Conservation (phyloP, 352 stramenopile species). For the Thraustochytrium aureum region DNA sequence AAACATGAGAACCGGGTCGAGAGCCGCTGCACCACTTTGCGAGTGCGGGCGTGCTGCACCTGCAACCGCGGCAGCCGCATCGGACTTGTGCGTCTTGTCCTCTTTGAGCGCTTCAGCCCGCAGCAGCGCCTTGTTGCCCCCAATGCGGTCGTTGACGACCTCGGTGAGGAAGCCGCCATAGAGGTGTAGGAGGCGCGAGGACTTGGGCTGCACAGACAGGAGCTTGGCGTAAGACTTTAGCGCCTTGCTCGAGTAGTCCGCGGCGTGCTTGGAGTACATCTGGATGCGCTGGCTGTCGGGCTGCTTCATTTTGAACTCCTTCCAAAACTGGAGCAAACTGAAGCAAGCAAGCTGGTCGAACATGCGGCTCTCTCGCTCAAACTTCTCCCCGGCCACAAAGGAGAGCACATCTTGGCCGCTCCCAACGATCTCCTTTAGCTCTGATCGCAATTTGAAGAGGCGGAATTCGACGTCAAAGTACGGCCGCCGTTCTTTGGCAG, state of each 20-base stretch:
- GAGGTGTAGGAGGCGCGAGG: not conserved
- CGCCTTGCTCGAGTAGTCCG: slow-evolving; percentile 8
- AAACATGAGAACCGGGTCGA: slow-evolving; percentile 44
- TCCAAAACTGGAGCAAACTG: slow-evolving; percentile 45
- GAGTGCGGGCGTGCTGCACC: not conserved
- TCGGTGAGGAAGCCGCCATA: slow-evolving; percentile 44
- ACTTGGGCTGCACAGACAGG: slow-evolving; percentile 28
- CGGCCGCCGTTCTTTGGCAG: not conserved
- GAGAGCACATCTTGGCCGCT: slow-evolving; percentile 19
- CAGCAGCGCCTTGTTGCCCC: not conserved
- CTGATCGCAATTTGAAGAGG: slow-evolving; percentile 1
- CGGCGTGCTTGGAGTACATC: not conserved
- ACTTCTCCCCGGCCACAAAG: slow-evolving; percentile 51
- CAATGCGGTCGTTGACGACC: slow-evolving; percentile 25
- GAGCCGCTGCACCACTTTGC: not conserved
- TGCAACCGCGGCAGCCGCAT: not conserved
- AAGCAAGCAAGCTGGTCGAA: slow-evolving; percentile 20
- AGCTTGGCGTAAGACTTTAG: slow-evolving; percentile 15
- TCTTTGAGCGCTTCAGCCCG: slow-evolving; percentile 27
- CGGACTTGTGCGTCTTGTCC: not conserved
- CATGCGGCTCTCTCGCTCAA: slow-evolving; percentile 11
- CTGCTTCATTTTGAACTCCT: slow-evolving; percentile 25
- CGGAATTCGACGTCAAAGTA: slow-evolving; percentile 17
- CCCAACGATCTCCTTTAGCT: slow-evolving; percentile 10
- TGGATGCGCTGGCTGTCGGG: slow-evolving; percentile 23